Percentiles rank a stretch among this genome's conserved stretches.
Conservation (phyloP, 2,329 filamentous ascomycete genomes). For the Penicillium fuscoglaucum region DNA sequence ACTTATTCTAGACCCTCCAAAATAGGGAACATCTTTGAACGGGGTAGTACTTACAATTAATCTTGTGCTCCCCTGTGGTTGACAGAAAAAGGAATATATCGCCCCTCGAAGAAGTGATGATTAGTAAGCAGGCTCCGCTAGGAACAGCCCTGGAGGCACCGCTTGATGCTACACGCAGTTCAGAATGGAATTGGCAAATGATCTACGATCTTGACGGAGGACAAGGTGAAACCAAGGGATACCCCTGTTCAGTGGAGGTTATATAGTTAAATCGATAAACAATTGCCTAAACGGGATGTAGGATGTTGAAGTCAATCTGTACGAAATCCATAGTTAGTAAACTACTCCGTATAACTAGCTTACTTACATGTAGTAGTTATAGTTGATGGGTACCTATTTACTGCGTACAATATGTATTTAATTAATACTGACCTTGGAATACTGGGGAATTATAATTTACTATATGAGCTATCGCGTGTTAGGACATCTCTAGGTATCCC, state of each 20-base stretch:
- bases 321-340: background rate
- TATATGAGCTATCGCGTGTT: background rate
- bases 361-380: background rate
- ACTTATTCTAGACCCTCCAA: background rate
- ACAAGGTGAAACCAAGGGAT: background rate
- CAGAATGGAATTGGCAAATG: conserved; percentile 1
- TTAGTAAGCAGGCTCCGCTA: conserved; percentile 7
- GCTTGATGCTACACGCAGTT: background rate
- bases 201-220: background rate
- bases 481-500: background rate
- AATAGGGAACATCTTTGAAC: background rate
- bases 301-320: background rate
- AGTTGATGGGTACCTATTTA: background rate
- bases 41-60: conserved; percentile 6
- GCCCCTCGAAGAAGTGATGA: background rate
- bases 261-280: background rate
- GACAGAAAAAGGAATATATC: conserved; percentile 3
- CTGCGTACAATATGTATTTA: background rate
- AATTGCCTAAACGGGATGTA: background rate
- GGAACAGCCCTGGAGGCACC: conserved; percentile 1
- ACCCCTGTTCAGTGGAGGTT: background rate
- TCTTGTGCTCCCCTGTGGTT: background rate
- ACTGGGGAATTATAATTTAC: background rate
- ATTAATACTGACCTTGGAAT: background rate
- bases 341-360: no score